Evolutionary conservation across 768 basidiomycete species (phyloP).

Genomic region (Podaxis pistillaris): DNA sequence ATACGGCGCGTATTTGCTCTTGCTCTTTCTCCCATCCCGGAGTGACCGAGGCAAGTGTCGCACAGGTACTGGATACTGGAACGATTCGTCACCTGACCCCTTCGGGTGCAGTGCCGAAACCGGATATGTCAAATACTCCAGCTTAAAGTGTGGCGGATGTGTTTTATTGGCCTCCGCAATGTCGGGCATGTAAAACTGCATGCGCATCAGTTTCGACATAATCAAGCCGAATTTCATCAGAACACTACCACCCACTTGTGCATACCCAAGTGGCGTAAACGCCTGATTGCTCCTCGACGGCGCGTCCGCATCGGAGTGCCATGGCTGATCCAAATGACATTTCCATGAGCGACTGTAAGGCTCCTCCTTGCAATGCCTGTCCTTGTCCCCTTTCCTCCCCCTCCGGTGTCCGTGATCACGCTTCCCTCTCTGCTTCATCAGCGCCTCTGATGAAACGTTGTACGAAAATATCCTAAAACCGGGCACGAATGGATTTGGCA

Average conservation of each 20-base stretch:
- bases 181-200: slow-evolving; percentile 66
- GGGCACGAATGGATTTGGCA: slow-evolving; percentile 86
- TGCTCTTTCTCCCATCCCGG: slow-evolving; percentile 35
- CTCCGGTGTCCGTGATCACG: slow-evolving; percentile 50
- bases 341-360: slow-evolving; percentile 60
- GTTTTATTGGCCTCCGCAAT: slow-evolving; percentile 47
- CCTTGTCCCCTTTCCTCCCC: slow-evolving; percentile 44
- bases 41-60: slow-evolving; percentile 52
- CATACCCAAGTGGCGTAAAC: slow-evolving; percentile 79
- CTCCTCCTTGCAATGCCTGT: slow-evolving; percentile 44
- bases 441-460: slow-evolving; percentile 53
- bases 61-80: slow-evolving; percentile 54
- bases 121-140: slow-evolving; percentile 77
- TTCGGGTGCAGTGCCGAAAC: slow-evolving; percentile 39
- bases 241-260: slow-evolving; percentile 60
- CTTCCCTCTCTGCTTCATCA: slow-evolving; percentile 22
- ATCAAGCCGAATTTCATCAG: background rate
- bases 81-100: slow-evolving; percentile 23
- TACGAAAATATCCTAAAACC: slow-evolving; percentile 80
- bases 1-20: slow-evolving; percentile 66
- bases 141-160: slow-evolving; percentile 57
- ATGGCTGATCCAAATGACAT: slow-evolving; percentile 57
- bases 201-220: slow-evolving; percentile 11
- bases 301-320: slow-evolving; percentile 59
- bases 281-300: slow-evolving; percentile 71